Base-by-base conservation (phyloP, 306 rosid species). In the Castanea mollissima region DNA sequence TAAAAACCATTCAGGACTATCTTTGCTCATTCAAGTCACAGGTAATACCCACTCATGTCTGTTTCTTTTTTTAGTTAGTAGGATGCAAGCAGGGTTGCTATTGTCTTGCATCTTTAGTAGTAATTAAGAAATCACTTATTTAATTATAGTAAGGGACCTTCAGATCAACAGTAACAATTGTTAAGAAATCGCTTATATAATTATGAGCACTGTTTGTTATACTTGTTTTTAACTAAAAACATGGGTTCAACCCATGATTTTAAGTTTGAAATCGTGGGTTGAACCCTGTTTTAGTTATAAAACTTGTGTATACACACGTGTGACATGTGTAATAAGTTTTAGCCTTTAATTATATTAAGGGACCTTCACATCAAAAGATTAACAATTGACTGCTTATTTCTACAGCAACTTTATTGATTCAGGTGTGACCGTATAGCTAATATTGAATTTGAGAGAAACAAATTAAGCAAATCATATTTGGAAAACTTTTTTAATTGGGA, bases 1-100 rank as follows among this genome's bases (percentile, higher is more conserved):
- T 94, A 87, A 94, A 94, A 85, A 94, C 89, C 87, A 90, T 94
- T 78, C 97, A 94, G 85, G 93, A 90, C 82, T 94, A 94, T 86
- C 86, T 94, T 32, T 94, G 97, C 89, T 92, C 97, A 0, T 94
- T 94, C 89, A 88, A 88, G 76, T 91, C 97, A 55, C 97, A 87
- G 97, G 98, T 92, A 83, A 76, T 86, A 62, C 71, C 60, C 34
- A 49, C 64, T 70, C 60, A 69, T 58, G 25, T 55, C 13, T 51
- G 51, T 46, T 58, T 62, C 58, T 54, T 65, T 64, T 77, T 65
- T 64, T 77, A 35, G 56, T 74, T 64, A n/a, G 23, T 77, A 41
- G 18, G 9, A 25, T 75, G 54, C 56, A 70, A 25, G 32, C 64
- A 52, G 63, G 35, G 19, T 34, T 41, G 44, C 52, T 23, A 25